Evolutionary conservation across 305 asterid genomes (phyloP), one percentile per base, ranked within the genome.

Genomic region (Nicotiana rustica): DNA sequence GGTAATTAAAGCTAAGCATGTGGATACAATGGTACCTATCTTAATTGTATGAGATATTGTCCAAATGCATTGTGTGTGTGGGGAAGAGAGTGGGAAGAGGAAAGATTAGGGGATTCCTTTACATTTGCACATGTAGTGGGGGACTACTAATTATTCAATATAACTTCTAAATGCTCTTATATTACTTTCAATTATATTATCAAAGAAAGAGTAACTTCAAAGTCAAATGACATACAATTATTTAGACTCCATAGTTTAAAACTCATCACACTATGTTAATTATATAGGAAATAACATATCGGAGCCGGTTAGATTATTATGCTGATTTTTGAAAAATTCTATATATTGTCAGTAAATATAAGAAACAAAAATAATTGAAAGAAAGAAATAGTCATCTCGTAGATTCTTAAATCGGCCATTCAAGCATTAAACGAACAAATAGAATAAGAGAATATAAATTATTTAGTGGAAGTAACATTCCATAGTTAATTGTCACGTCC

Each of bases 91-190:
- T 19, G 52, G 17, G 47, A 35, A 25, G 69, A 14, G 21, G 86
- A 88, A 84, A 71, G 56, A 80, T 89, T 87, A 60, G 77, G 81
- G 79, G 65, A 44, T 81, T 84, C 87, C 19, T 79, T 80, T 44
- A 56, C 56, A 60, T 84, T 19, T 57, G 84, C 92, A 87, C 92
- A 90, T 86, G 92, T 87, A 81, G 82, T 84, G 86, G 85, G 88
- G 82, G 84, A 66, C 81, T 85, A 80, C 78, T 49, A 59, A n/a
- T 73, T 80, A 79, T 71, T 81, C 85, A 86, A 80, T 6, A n/a
- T 49, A 57, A 18, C 59, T 79, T 52, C 29, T 25, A 14, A 52
- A 3, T 71, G 6, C 2, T 47, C 18, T 73, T 25, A 13, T 21
- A 49, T 55, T 55, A 55, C 15, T 55, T 52, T 29, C 66, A 76